phyloP scores from a whole-genome alignment of 148 eudicot genomes.

The Beta vulgaris region DNA sequence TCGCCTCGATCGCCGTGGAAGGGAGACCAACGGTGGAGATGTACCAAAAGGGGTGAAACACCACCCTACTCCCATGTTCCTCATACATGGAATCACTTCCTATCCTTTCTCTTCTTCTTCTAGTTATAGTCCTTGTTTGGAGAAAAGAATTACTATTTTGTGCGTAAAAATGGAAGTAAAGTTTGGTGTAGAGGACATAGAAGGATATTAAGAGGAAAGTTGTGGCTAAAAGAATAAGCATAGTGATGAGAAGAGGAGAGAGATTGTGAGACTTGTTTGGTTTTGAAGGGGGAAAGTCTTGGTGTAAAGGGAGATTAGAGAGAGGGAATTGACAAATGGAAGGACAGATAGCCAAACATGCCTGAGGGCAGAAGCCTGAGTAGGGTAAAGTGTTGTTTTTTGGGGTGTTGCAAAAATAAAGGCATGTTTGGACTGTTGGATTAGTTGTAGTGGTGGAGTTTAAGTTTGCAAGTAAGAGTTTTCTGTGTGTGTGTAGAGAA shows the following conservation, averaged over 20 bases:
- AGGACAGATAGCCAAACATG: slow-evolving; percentile 27
- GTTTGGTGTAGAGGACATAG: slow-evolving; percentile 40
- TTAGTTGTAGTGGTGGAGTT: not conserved
- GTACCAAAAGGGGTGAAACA: slow-evolving; percentile 61
- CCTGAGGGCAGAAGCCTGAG: slow-evolving; percentile 24
- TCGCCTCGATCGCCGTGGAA: slow-evolving; percentile 42
- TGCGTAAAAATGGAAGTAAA: slow-evolving; percentile 13
- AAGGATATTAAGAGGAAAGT: slow-evolving; percentile 34
- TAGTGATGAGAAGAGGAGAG: slow-evolving; percentile 35
- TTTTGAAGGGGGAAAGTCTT: not conserved
- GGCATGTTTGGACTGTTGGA: slow-evolving; percentile 35
- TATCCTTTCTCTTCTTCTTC: not conserved
- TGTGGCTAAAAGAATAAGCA: slow-evolving; percentile 30
- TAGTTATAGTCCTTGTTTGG: slow-evolving; percentile 12
- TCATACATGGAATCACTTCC: slow-evolving; percentile 33
- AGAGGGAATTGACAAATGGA: slow-evolving; percentile 14
- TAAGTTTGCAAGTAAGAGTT: slow-evolving; percentile 15
- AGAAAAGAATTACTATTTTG: not conserved
- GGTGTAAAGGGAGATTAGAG: slow-evolving; percentile 1
- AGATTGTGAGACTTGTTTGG: slow-evolving; percentile 28
- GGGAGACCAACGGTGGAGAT: slow-evolving; percentile 63
- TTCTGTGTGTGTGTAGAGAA: slow-evolving; percentile 25
- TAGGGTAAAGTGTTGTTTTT: not conserved
- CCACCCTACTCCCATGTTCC: slow-evolving; percentile 39
- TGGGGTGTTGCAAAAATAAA: slow-evolving; percentile 13